A percentile compares a stretch with the other conserved stretches of the same genome.
Conservation (phyloP, 495 filamentous ascomycete species). For the Halenospora varia region DNA sequence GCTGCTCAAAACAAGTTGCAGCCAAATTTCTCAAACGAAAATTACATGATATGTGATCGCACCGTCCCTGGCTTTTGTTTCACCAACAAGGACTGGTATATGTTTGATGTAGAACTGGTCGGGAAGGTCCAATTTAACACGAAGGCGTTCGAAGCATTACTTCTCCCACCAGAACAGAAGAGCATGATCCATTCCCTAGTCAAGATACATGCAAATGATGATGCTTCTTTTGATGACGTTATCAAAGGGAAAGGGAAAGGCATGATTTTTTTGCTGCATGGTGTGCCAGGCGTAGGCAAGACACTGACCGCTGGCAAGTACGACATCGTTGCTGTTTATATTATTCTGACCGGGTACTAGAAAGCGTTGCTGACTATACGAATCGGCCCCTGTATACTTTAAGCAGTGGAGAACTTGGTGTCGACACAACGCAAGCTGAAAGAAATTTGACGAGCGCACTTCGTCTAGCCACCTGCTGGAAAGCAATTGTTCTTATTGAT, state of each 20-base stretch:
- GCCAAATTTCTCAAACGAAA: conserved; percentile 36
- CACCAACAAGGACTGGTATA: conserved; percentile 80
- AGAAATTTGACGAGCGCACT: conserved; percentile 70
- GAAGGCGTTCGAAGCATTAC: conserved; percentile 69
- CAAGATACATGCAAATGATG: conserved; percentile 68
- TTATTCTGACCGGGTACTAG: not conserved
- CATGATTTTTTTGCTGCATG: conserved; percentile 68
- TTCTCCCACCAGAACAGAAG: conserved; percentile 67
- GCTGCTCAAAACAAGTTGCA: not conserved
- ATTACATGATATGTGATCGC: conserved; percentile 21
- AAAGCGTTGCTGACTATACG: conserved; percentile 67
- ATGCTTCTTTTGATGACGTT: conserved; percentile 74
- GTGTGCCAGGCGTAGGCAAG: conserved; percentile 80
- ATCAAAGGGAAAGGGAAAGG: conserved; percentile 73
- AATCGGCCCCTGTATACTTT: conserved; percentile 79
- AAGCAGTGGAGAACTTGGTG: conserved; percentile 72
- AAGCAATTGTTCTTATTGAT: conserved; percentile 58
- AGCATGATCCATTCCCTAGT: conserved; percentile 73
- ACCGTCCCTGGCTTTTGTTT: conserved; percentile 37
- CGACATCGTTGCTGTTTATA: not conserved
- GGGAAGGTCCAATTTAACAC: conserved; percentile 77
- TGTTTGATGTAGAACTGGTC: conserved; percentile 75
- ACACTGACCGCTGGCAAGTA: conserved; percentile 74
- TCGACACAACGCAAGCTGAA: conserved; percentile 66
- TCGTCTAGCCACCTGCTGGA: conserved; percentile 79